Base-by-base conservation (phyloP, 768 basidiomycete genomes). In the Tubosaeta sp. region DNA sequence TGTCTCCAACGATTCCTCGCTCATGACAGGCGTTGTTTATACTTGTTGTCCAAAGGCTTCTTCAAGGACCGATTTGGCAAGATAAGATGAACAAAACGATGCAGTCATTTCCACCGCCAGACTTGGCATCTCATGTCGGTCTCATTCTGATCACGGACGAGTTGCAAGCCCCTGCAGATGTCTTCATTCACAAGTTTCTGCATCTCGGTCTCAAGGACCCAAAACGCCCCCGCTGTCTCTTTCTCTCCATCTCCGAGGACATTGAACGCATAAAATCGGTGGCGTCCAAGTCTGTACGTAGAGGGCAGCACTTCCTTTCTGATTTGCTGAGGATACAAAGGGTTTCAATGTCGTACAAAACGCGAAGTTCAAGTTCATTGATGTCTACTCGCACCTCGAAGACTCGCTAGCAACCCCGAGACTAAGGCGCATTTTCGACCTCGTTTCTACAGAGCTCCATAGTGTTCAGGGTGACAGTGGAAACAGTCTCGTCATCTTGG, bases 131-230 rank as follows among this genome's bases (percentile, higher is more conserved):
- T 13, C 72, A 79, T 32, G 73, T 74, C 27, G 75, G 82, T 9
- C 59, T 83, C 14, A 59, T 87, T 11, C 70, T 91, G 0, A 73
- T 91, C 6, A 86, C 87, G 6, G 89, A 91, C 59, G 77, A 87
- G 46, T 72, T 91, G 0, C 71, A 76, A 0, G 79, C 89, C 0
- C 84, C 89, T 2, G 85, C 82, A 11, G 86, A 89, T 53, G 91
- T 91, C 58, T 59, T 90, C 10, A 72, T 91, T 1, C 82, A 88
- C 54, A 74, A 74, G 11, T 68, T 73, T 41, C 57, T 91, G 5
- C 64, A 72, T 19, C 58, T 73, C 3, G 78, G 83, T 51, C 67
- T 86, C 38, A 88, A 86, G 64, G 57, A 64, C 41, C 46, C 59
- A n/a, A 63, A 52, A 22, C 58, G 37, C 8, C 62, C 75, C 34